Base-by-base conservation (phyloP, 2,329 filamentous ascomycete genomes). In the Metarhizium brunneum region DNA sequence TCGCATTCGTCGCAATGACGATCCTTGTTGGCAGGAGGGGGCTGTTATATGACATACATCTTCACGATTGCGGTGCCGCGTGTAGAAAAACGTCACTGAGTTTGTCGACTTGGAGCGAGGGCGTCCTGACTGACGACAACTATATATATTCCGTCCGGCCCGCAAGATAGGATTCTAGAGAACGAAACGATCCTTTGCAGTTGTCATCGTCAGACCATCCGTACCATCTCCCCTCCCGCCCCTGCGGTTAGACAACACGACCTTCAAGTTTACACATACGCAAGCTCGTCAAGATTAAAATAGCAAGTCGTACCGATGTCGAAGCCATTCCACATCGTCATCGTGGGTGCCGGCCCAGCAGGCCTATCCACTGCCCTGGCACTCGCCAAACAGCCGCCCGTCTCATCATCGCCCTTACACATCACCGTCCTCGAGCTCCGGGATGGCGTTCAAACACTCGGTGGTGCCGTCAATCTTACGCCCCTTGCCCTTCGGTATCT, bases 341-440 rank as follows among this genome's bases (percentile, higher is more conserved):
- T 81, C 54, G 67, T 81, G 49, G 78, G 78, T 43, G 77, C 74
- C 7, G 78, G 78, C 29, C 76, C 79, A 30, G 72, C 77, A 18
- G 79, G 78, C 42, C 71, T 80, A 32, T 68, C 75, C 16, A 74
- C 76, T 47, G 77, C 79, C 18, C 67, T 80, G 47, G 69, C 76
- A 13, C 68, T 79, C 53, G 72, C 71, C 42, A 29, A 43, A 29
- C 73, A 75, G 57, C 73, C 72, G 62, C 57, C 64, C 6, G 70
- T 73, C 30, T 48, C 65, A 30, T 71, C 56, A 3, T 35, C 56
- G 5, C 53, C 56, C 5, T 30, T 62, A 11, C 59, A 49, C 53
- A 56, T 79, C 61, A 73, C 71, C 45, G 69, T 81, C 56, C 78
- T 73, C 60, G 78, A 80, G 61, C 69, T 78, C 48, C 73, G 76